phyloP scores from a whole-genome alignment of 495 filamentous ascomycete species.

The Penicillium soppii region DNA sequence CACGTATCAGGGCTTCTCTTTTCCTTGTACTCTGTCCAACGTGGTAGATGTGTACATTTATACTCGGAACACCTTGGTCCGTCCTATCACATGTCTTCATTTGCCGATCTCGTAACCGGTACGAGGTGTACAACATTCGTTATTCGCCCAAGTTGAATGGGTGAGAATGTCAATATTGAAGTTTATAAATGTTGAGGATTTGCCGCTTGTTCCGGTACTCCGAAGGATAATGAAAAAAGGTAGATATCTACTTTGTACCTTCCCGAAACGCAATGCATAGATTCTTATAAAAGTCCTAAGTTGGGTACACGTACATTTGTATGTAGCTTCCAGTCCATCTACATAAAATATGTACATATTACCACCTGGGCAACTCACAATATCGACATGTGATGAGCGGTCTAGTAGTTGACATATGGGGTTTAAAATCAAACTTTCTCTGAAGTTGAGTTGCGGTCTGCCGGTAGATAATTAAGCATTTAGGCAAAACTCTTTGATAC shows the following conservation, averaged over 20 bases:
- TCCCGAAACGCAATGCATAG: too few species aligned
- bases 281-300: too few species aligned
- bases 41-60: background rate
- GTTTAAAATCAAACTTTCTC: background rate
- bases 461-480: background rate
- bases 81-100: slow-evolving; percentile 8
- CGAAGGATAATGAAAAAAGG: too few species aligned
- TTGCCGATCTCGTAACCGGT: background rate
- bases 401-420: background rate
- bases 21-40: background rate
- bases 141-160: too few species aligned
- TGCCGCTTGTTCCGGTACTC: too few species aligned
- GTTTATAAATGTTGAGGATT: background rate
- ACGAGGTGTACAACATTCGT: background rate
- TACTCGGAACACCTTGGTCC: slow-evolving; percentile 5
- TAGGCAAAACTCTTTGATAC: slow-evolving; percentile 1
- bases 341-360: background rate
- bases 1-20: background rate
- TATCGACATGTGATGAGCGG: slow-evolving; percentile 4
- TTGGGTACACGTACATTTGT: too few species aligned
- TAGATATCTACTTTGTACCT: too few species aligned
- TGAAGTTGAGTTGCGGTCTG: background rate
- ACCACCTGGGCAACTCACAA: background rate
- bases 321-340: too few species aligned
- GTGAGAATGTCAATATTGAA: too few species aligned